Conservation (phyloP, 2,329 filamentous ascomycete species). For the Tolypocladium cylindrosporum region DNA sequence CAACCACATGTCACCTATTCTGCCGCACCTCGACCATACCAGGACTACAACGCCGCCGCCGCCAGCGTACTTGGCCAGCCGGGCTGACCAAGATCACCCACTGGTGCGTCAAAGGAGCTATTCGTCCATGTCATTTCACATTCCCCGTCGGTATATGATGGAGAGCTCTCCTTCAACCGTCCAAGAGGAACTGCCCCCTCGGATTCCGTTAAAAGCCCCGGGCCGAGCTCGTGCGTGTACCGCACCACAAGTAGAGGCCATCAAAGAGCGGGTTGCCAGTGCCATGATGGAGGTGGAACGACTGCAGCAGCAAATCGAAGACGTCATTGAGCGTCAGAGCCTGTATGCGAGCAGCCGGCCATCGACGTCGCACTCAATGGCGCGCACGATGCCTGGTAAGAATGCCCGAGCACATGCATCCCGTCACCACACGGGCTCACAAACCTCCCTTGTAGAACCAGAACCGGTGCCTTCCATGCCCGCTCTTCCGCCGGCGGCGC, state of each 20-base stretch:
- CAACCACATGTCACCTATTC: slow-evolving; percentile 41
- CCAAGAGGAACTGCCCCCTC: slow-evolving; percentile 15
- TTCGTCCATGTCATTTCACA: slow-evolving; percentile 46
- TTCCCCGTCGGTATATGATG: slow-evolving; percentile 34
- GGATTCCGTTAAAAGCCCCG: slow-evolving; percentile 32
- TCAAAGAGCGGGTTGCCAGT: slow-evolving; percentile 45
- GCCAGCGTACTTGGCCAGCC: slow-evolving; percentile 20
- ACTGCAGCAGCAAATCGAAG: slow-evolving; percentile 49
- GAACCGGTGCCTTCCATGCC: slow-evolving; percentile 47
- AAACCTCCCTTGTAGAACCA: slow-evolving; percentile 22
- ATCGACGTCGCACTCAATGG: slow-evolving; percentile 36
- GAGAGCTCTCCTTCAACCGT: slow-evolving; percentile 12
- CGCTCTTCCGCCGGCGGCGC: slow-evolving; percentile 44
- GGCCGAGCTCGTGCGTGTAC: slow-evolving; percentile 31
- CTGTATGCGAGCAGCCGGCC: slow-evolving; percentile 43
- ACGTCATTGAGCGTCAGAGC: slow-evolving; percentile 50
- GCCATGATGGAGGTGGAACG: slow-evolving; percentile 50
- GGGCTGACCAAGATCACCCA: slow-evolving; percentile 20
- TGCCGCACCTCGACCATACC: slow-evolving; percentile 38
- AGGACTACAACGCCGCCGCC: slow-evolving; percentile 29
- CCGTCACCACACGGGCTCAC: neutral
- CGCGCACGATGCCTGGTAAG: slow-evolving; percentile 20
- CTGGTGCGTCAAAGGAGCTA: slow-evolving; percentile 31
- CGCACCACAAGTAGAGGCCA: slow-evolving; percentile 36
- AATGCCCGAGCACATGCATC: neutral